A percentile compares a stretch with the other conserved stretches of the same genome.
Conservation (phyloP, 148 eudicot genomes). For the Vaccinium macrocarpon region DNA sequence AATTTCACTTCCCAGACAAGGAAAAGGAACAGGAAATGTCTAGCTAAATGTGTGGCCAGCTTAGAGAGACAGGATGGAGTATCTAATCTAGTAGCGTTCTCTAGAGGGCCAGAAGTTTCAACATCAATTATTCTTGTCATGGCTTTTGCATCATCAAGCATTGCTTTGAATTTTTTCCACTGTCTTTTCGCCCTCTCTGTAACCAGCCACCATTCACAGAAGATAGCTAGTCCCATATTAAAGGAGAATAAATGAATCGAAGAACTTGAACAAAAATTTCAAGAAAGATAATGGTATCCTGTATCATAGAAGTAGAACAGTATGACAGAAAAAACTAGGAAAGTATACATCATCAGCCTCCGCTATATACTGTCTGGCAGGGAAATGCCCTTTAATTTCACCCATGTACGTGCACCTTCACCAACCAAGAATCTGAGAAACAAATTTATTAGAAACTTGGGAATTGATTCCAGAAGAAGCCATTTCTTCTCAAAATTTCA, state of each 20-base stretch:
- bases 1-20: background rate
- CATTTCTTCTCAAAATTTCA: background rate
- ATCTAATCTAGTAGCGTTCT: slow-evolving; percentile 34
- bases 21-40: background rate
- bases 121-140: slow-evolving; percentile 16
- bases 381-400: slow-evolving; percentile 57
- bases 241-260: background rate
- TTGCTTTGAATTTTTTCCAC: slow-evolving; percentile 66
- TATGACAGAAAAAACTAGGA: slow-evolving; percentile 1
- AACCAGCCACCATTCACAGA: slow-evolving; percentile 63
- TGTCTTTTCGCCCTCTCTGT: slow-evolving; percentile 70
- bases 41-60: background rate
- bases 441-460: background rate
- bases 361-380: slow-evolving; percentile 33
- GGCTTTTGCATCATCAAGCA: slow-evolving; percentile 71
- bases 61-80: slow-evolving; percentile 7
- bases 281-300: slow-evolving; percentile 4
- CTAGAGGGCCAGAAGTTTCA: slow-evolving; percentile 23
- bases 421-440: slow-evolving; percentile 63
- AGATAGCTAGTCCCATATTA: background rate
- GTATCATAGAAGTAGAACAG: background rate
- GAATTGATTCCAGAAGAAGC: background rate
- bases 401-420: slow-evolving; percentile 87
- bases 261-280: background rate
- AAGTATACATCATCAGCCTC: slow-evolving; percentile 60